Percentiles rank a stretch among this genome's conserved stretches.
Evolutionary conservation across 2,329 filamentous ascomycete species (phyloP).

Genomic region (Byssochlamys sp.): DNA sequence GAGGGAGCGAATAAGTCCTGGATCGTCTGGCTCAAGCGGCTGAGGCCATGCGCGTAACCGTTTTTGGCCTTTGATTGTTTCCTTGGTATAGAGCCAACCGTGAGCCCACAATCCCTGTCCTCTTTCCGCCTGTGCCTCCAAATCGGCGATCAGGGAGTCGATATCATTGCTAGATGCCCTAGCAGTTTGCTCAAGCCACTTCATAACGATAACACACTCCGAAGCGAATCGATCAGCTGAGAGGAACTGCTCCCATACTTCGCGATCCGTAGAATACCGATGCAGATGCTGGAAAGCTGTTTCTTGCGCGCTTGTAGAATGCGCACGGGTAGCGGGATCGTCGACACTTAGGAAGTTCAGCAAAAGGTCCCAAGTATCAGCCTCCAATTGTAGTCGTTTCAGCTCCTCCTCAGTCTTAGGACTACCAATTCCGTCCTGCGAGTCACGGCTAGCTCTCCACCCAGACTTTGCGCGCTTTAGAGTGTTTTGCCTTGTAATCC

Average conservation of each 20-base stretch:
- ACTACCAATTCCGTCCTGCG: slow-evolving; percentile 4
- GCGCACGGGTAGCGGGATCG: slow-evolving; percentile 42
- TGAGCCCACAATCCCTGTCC: slow-evolving; percentile 69
- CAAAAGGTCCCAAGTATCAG: slow-evolving; percentile 82
- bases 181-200: slow-evolving; percentile 76
- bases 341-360: slow-evolving; percentile 63
- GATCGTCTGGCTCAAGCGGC: slow-evolving; percentile 53
- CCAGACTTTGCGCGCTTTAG: slow-evolving; percentile 29
- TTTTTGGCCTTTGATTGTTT: slow-evolving; percentile 83
- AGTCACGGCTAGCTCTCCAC: slow-evolving; percentile 16
- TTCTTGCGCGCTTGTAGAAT: slow-evolving; percentile 31
- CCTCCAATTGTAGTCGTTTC: slow-evolving; percentile 66
- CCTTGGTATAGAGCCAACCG: slow-evolving; percentile 86
- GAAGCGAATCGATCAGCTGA: slow-evolving; percentile 61
- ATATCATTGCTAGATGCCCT: slow-evolving; percentile 59
- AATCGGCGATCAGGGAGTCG: slow-evolving; percentile 63
- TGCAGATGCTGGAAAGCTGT: slow-evolving; percentile 36
- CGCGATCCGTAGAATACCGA: slow-evolving; percentile 50
- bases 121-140: slow-evolving; percentile 66
- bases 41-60: slow-evolving; percentile 60
- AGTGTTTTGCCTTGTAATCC: slow-evolving; percentile 30
- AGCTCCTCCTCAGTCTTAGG: slow-evolving; percentile 23
- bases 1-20: slow-evolving; percentile 48
- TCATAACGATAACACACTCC: slow-evolving; percentile 69
- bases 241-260: slow-evolving; percentile 66